Conservation (phyloP, 2,329 filamentous ascomycete genomes). For the Phialemonium atrogriseum region DNA sequence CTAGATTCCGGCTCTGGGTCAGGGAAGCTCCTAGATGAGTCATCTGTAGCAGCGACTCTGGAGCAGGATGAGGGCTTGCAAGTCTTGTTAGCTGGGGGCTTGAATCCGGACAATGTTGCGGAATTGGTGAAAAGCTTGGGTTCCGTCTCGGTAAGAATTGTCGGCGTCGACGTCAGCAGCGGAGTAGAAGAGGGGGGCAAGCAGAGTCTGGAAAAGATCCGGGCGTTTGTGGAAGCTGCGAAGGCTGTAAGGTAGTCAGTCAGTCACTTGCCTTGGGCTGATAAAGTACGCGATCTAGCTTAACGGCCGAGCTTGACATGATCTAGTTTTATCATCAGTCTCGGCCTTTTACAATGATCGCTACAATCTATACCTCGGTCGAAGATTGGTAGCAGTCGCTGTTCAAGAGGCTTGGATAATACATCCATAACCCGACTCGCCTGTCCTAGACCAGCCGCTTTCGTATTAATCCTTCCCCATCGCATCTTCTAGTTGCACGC, state of each 20-base stretch:
- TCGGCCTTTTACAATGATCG: no score
- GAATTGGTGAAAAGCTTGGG: constrained; percentile 57
- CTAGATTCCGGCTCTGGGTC: constrained; percentile 83
- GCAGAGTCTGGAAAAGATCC: constrained; percentile 76
- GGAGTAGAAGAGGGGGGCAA: constrained; percentile 80
- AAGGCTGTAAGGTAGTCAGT: constrained; percentile 52
- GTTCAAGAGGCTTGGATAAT: no score
- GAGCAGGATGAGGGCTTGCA: constrained; percentile 60
- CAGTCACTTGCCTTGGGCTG: no score
- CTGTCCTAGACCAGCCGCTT: no score
- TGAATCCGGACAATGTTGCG: constrained; percentile 71
- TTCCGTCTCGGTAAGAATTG: constrained; percentile 50
- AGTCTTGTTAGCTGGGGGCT: constrained; percentile 76
- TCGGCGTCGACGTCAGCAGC: constrained; percentile 88
- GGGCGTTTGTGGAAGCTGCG: constrained; percentile 67
- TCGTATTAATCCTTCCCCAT: no score
- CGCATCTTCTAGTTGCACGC: no score
- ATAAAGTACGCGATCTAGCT: no score
- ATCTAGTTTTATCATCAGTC: no score
- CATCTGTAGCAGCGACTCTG: constrained; percentile 59
- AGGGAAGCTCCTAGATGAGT: constrained; percentile 67
- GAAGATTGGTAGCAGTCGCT: no score
- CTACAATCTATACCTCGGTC: no score
- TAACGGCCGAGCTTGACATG: no score
- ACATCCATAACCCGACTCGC: no score